These are phyloP conservation scores for Rhizophagus prolifer DNA, from an alignment of 192 early-diverging fungal species.

Conservation along the genomic window DNA sequence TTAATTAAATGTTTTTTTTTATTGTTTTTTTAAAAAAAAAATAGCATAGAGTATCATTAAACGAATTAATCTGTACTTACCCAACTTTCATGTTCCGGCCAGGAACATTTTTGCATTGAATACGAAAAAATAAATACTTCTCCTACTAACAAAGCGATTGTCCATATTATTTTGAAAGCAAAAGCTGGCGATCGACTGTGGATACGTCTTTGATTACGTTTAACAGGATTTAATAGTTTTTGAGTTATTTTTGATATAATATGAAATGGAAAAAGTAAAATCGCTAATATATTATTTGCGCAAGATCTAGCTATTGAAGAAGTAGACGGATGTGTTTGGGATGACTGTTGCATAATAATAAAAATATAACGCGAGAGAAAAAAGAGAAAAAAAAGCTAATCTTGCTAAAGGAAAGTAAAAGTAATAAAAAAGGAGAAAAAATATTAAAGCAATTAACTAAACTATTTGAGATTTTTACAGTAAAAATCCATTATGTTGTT, in stretches of 20 bases:
- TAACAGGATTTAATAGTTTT: constrained; percentile 6
- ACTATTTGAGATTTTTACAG: no score
- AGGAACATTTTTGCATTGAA: constrained; percentile 20
- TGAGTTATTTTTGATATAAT: constrained; percentile 5
- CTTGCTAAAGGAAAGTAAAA: background rate
- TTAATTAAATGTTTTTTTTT: background rate
- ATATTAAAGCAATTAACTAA: no score
- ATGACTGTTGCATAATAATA: constrained; percentile 14
- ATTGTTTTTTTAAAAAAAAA: background rate
- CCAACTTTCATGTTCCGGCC: constrained; percentile 22
- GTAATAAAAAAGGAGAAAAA: background rate
- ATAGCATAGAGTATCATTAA: background rate
- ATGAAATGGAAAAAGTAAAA: constrained; percentile 2
- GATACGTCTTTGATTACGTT: background rate
- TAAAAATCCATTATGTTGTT: no score
- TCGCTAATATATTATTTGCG: background rate
- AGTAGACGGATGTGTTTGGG: background rate
- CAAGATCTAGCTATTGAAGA: background rate
- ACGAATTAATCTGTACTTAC: constrained; percentile 10
- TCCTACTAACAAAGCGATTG: constrained; percentile 13
- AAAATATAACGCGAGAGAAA: background rate
- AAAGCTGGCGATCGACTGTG: constrained; percentile 2
- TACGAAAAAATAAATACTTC: constrained; percentile 24
- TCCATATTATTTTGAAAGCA: constrained; percentile 23
- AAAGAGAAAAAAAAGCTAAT: background rate